These are phyloP conservation scores for Shiraia sp. DNA, from an alignment of 2,329 filamentous ascomycete species.

Conservation along the genomic window DNA sequence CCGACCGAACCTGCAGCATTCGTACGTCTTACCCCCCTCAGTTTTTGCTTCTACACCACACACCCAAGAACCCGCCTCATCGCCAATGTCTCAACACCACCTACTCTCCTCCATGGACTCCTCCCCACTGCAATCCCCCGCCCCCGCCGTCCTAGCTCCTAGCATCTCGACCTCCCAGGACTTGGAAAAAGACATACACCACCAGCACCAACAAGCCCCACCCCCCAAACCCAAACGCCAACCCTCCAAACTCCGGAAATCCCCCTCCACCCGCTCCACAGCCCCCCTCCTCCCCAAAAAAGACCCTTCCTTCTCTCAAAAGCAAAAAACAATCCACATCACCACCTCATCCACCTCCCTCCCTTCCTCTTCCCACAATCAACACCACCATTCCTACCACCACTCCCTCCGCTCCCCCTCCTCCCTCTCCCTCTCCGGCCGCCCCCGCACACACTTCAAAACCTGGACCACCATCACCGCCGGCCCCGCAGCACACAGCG, in stretches of 20 bases:
- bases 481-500: too few relatives aligned
- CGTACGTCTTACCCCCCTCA: constrained; percentile 40
- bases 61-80: constrained; percentile 1
- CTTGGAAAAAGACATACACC: background rate
- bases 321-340: background rate
- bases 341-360: constrained; percentile 4
- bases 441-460: constrained; percentile 31
- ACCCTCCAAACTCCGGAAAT: constrained; percentile 13
- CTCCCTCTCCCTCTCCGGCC: constrained; percentile 26
- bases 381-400: background rate
- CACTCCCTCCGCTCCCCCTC: constrained; percentile 11
- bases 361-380: background rate
- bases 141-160: background rate
- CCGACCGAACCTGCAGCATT: constrained; percentile 37
- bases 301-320: background rate
- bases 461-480: constrained; percentile 36
- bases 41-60: constrained; percentile 10
- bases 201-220: background rate
- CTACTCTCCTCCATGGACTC: constrained; percentile 8
- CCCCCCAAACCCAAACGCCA: constrained; percentile 1
- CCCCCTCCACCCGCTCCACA: constrained; percentile 7
- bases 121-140: background rate
- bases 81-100: constrained; percentile 24
- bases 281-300: constrained; percentile 1
- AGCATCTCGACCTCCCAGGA: background rate